A percentile compares a stretch with the other conserved stretches of the same genome.
phyloP scores from a whole-genome alignment of 257 asterid species.

The Osmanthus fragrans region DNA sequence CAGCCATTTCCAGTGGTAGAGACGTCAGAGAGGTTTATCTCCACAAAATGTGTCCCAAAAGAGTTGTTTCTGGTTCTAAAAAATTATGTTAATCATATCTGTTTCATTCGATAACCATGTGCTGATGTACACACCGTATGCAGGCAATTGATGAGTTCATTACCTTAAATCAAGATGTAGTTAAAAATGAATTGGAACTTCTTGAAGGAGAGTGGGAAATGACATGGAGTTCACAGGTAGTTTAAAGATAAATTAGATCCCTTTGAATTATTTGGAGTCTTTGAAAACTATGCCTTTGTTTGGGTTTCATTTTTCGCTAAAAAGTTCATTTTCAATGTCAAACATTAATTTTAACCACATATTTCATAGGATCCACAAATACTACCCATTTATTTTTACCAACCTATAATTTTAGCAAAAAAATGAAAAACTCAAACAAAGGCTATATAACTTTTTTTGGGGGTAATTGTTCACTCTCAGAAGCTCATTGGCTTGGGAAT shows the following conservation, averaged over 20 bases:
- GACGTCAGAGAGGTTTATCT: conserved; percentile 59
- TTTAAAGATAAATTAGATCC: conserved; percentile 1
- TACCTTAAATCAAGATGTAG: conserved; percentile 33
- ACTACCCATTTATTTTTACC: too few relatives aligned
- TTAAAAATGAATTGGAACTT: conserved; percentile 56
- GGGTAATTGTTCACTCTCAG: background rate
- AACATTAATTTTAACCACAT: too few relatives aligned
- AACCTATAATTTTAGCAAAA: too few relatives aligned
- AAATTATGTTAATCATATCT: background rate
- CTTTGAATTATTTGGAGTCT: conserved; percentile 2
- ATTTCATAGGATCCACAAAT: too few relatives aligned
- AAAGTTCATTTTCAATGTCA: too few relatives aligned
- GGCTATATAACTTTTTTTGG: background rate
- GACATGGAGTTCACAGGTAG: conserved; percentile 97
- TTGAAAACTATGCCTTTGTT: background rate
- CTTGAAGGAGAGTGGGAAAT: conserved; percentile 86
- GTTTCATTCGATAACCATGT: conserved; percentile 10
- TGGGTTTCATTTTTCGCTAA: too few relatives aligned
- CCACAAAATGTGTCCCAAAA: background rate
- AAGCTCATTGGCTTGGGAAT: background rate
- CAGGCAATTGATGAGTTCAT: conserved; percentile 77
- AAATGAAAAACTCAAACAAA: too few relatives aligned
- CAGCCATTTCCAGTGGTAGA: conserved; percentile 57
- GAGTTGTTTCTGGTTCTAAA: background rate
- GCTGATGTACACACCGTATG: background rate